Evolutionary conservation across 352 stramenopile genomes (phyloP).

Genomic region (Phytophthora podocarpi): DNA sequence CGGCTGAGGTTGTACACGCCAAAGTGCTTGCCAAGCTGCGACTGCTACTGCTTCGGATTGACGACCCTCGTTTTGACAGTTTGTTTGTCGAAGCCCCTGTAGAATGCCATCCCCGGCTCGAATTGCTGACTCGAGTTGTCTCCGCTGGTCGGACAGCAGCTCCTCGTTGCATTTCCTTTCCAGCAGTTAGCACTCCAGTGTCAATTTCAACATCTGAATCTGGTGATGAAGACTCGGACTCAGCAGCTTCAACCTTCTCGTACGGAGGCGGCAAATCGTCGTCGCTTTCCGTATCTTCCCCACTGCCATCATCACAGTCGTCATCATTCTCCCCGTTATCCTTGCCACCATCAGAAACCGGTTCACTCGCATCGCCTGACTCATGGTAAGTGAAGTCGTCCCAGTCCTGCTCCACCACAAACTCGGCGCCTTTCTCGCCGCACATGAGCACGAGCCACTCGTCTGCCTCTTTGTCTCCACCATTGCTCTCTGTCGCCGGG

Average conservation of each 20-base stretch:
- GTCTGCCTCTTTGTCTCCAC: conserved; percentile 8
- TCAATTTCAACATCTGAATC: not conserved
- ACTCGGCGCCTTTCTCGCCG: conserved; percentile 26
- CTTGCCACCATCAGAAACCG: not conserved
- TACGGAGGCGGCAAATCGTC: conserved; percentile 34
- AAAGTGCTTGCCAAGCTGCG: not conserved
- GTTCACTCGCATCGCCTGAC: conserved; percentile 9
- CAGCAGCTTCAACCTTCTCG: conserved; percentile 9
- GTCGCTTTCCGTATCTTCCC: conserved; percentile 12
- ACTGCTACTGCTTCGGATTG: conserved; percentile 10
- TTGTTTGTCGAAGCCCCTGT: not conserved
- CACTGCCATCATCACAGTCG: conserved; percentile 6
- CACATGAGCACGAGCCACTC: conserved; percentile 33
- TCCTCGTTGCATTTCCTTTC: not conserved
- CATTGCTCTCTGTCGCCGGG: conserved; percentile 1
- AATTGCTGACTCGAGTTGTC: not conserved
- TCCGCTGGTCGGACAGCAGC: not conserved
- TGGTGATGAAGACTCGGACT: not conserved
- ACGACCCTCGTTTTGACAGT: not conserved
- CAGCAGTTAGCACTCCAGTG: no score
- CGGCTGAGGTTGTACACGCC: not conserved
- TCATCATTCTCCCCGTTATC: not conserved
- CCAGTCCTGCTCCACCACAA: not conserved
- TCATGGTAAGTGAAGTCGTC: not conserved
- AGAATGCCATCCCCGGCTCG: not conserved